These are phyloP conservation scores for Abortiporus biennis DNA, from an alignment of 1,284 basidiomycete species.

Conservation along the genomic window DNA sequence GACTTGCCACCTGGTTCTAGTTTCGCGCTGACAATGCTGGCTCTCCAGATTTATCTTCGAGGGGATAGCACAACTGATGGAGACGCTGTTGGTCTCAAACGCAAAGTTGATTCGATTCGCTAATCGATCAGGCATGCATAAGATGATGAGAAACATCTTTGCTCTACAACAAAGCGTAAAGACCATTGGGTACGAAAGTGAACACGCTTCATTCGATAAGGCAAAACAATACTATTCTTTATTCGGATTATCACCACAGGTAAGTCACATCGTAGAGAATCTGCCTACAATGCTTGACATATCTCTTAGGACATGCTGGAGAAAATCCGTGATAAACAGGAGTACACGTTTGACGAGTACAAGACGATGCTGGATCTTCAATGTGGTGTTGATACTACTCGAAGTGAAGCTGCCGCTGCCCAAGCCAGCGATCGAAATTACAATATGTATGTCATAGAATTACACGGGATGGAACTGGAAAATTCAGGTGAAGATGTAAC, in stretches of 20 bases:
- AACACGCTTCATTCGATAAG: conserved; percentile 67
- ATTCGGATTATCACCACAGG: conserved; percentile 70
- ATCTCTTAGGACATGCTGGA: conserved; percentile 65
- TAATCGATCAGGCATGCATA: conserved; percentile 79
- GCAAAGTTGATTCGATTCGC: conserved; percentile 68
- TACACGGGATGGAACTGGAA: conserved; percentile 74
- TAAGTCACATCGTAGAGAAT: conserved; percentile 27
- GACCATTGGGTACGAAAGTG: conserved; percentile 58
- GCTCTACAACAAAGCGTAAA: conserved; percentile 93
- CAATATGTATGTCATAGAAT: conserved; percentile 75
- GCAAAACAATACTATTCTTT: conserved; percentile 81
- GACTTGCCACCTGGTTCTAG: conserved; percentile 4
- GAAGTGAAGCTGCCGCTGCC: conserved; percentile 36
- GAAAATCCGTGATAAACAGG: conserved; percentile 52
- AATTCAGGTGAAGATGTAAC: conserved; percentile 26
- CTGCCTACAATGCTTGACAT: background rate
- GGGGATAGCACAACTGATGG: conserved; percentile 85
- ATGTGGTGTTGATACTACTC: conserved; percentile 68
- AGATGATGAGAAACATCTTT: conserved; percentile 87
- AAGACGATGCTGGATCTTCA: conserved; percentile 85
- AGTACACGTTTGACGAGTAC: conserved; percentile 86
- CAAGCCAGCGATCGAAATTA: conserved; percentile 64
- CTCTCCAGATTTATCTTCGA: conserved; percentile 73
- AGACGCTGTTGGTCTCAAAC: conserved; percentile 74
- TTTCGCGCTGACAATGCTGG: background rate